These are phyloP conservation scores for Nepenthes gracilis DNA, from an alignment of 148 eudicot genomes.

Conservation along the genomic window DNA sequence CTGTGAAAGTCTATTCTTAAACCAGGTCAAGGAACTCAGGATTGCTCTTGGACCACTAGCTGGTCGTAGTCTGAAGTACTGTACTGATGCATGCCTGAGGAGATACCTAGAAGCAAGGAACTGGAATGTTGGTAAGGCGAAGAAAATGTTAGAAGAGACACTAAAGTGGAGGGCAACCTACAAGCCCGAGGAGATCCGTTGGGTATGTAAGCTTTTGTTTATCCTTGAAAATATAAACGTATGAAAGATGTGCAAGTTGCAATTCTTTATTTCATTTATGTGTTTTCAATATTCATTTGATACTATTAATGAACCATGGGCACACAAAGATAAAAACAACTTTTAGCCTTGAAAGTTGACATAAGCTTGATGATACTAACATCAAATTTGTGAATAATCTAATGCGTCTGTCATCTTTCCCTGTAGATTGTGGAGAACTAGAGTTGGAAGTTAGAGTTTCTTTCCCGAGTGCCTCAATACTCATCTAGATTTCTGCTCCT, in stretches of 20 bases:
- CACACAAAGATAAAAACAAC: too few species aligned
- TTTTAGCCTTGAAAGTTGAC: too few species aligned
- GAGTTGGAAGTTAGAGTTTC: too few species aligned
- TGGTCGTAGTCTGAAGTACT: conserved; percentile 45
- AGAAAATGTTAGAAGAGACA: conserved; percentile 82
- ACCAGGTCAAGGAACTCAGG: conserved; percentile 55
- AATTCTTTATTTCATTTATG: too few species aligned
- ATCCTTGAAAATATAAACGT: neutral
- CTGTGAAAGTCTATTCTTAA: neutral
- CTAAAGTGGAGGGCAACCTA: conserved; percentile 69
- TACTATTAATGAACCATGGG: too few species aligned
- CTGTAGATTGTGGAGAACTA: too few species aligned
- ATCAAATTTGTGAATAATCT: too few species aligned
- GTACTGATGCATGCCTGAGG: conserved; percentile 69
- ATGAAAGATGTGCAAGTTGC: neutral
- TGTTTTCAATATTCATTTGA: too few species aligned
- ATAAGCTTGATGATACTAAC: too few species aligned
- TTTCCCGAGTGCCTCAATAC: too few species aligned
- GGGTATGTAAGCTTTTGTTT: conserved; percentile 41
- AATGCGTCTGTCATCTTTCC: too few species aligned
- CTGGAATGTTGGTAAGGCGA: conserved; percentile 81
- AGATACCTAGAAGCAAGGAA: conserved; percentile 81
- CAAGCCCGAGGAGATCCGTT: conserved; percentile 92
- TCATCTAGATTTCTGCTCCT: too few species aligned
- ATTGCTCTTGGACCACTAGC: conserved; percentile 55